These are phyloP conservation scores for Eucalyptus tenuipes DNA, from an alignment of 345 rosid species.

Conservation along the genomic window DNA sequence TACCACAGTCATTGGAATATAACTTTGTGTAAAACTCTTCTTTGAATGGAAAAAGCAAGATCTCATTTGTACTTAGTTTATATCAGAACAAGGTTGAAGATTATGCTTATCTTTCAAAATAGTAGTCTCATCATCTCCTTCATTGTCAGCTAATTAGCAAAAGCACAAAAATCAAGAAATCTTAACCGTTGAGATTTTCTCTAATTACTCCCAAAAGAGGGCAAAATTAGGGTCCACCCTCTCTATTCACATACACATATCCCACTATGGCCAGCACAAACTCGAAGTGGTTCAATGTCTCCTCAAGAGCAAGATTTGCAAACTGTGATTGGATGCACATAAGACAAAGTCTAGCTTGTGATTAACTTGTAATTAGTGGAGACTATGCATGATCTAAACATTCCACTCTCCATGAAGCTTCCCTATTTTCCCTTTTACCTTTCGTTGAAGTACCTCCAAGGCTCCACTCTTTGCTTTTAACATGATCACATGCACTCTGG, in stretches of 20 bases:
- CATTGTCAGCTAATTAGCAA: not conserved
- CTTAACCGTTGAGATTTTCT: not conserved
- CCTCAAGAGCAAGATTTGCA: not conserved
- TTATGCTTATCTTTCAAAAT: not conserved
- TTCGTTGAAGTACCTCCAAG: not conserved
- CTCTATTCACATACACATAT: not conserved
- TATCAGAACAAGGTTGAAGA: not conserved
- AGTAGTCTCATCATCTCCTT: not conserved
- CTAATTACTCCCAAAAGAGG: not conserved
- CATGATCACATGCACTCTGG: not conserved
- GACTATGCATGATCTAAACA: not conserved
- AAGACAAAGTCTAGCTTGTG: not conserved
- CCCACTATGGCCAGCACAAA: not conserved
- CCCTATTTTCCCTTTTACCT: not conserved
- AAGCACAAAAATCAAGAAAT: not conserved
- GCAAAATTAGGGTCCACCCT: not conserved
- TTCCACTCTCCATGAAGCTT: not conserved
- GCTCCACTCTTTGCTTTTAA: not conserved
- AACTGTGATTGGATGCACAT: not conserved
- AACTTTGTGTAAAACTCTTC: not conserved
- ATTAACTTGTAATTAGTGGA: not conserved
- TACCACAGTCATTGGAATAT: not conserved
- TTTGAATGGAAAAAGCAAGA: not conserved
- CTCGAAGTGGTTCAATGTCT: not conserved
- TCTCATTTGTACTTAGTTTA: not conserved